Base-by-base conservation (phyloP, 2,329 filamentous ascomycete species). In the Ophiobolus disseminans region DNA sequence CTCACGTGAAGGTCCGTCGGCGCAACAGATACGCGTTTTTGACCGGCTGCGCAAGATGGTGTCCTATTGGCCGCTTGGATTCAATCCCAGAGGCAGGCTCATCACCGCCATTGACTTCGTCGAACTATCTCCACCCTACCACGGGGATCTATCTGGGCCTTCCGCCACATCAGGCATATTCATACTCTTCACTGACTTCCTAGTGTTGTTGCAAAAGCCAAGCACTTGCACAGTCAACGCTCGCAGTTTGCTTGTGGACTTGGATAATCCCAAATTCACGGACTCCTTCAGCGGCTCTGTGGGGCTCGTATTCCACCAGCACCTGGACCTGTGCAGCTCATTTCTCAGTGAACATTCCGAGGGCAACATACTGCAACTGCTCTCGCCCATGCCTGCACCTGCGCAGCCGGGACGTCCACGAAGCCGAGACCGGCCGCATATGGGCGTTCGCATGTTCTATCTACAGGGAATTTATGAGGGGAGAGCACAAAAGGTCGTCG, bases 61-160 rank as follows among this genome's bases (percentile, higher is more conserved):
- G 32, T 85, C 90, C 62, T 84, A 82, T 36, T 96, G 91, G 90
- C 90, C 91, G 1, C 67, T 76, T 17, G 82, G 86, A 40, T 81
- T 92, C 19, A 83, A 87, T 58, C 88, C 89, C 0, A 80, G 84
- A 45, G 91, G 92, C 5, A 87, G 93, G 19, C 78, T 97, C 28
- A 87, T 97, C 50, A 83, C 87, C 10, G 90, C 90, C 1, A 84
- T 87, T 13, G 94, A 97, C 72, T 88, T 90, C 65, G 77, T 86
- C 14, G 91, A 96, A 63, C 75, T 96, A 3, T 76, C 83, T 1
- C 82, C 91, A 2, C 92, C 92, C 0, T 96, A 88, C 62, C 78
- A 78, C 47, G 66, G 78, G 20, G 75, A 78, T 23, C 61, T 76
- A 66, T 41, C 75, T 65, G 63, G 73, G 64, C 54, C 84, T 16